Base-by-base conservation (phyloP, 2,329 filamentous ascomycete species). In the Mollisiaceae sp. region DNA sequence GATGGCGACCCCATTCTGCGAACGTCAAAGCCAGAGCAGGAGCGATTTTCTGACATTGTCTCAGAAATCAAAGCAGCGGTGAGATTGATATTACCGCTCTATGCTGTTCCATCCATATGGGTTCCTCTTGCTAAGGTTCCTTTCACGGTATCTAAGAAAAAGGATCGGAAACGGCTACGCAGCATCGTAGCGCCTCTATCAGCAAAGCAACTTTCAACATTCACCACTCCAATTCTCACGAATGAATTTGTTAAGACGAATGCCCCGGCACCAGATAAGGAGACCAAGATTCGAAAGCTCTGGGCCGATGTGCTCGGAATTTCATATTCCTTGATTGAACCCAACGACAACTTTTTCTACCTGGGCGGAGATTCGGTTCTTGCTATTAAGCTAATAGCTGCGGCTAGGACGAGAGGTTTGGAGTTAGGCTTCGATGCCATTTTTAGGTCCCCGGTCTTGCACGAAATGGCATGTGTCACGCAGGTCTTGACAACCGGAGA, bases 311-410 rank as follows among this genome's bases (percentile, higher is more conserved):
- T 59, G 1, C 45, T 64, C 20, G n/a, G 47, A 8, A 32, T 56
- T 8, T 20, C 20, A 14, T 2, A 15, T 38, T 35, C 39, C 2
- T 2, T 12, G 0, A 45, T 64, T 32, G 43, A 54, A 14, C 15
- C 70, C 0, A 72, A 72, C 11, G 78, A 79, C 65, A 79, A 76
- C 60, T 83, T 83, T 73, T 81, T 83, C 55, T 74, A 76, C 18
- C 71, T 82, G 2, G 81, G 81, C 9, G 81, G 81, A 22, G 80
- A 83, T 59, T 83, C 81, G 0, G 76, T 83, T 11, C 67, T 76
- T 2, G 81, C 80, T 0, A 83, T 83, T 78, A 61, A 60, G 20
- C 47, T 67, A 24, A 75, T 77, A 1, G 81, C 84, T 20, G 32
- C 22, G 12, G 61, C 59, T 14, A 47, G 62, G 11, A 38, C 12